These are phyloP conservation scores for Thraustotheca clavata DNA, from an alignment of 352 stramenopile genomes.

Conservation along the genomic window DNA sequence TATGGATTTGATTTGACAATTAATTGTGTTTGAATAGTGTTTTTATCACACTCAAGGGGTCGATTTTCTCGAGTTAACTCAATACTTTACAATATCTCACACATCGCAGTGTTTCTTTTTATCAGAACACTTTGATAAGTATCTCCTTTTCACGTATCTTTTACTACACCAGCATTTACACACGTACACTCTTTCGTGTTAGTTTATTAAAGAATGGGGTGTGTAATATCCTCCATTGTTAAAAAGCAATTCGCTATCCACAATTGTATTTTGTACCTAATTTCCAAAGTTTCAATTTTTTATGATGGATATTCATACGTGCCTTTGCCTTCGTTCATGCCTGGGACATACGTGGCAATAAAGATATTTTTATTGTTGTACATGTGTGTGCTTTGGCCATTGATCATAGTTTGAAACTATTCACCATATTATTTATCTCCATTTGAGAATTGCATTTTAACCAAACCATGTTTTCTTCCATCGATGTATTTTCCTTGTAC, in stretches of 20 bases:
- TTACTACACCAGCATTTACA: too few species aligned
- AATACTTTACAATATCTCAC: too few species aligned
- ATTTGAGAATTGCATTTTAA: conserved; percentile 89
- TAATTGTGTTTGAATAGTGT: too few species aligned
- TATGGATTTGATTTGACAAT: too few species aligned
- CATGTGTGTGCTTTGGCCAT: conserved; percentile 85
- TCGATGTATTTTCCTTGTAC: conserved; percentile 81
- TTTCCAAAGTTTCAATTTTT: conserved; percentile 76
- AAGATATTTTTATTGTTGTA: conserved; percentile 91
- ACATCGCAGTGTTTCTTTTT: too few species aligned
- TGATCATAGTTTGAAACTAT: conserved; percentile 76
- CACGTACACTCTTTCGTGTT: too few species aligned
- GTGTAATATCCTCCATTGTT: conserved; percentile 80
- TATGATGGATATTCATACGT: conserved; percentile 80
- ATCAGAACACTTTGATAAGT: too few species aligned
- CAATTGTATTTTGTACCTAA: conserved; percentile 82
- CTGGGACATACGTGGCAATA: conserved; percentile 66
- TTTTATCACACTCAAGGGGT: too few species aligned
- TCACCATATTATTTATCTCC: conserved; percentile 85
- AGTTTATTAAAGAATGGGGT: conserved; percentile 76
- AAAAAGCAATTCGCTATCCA: conserved; percentile 86
- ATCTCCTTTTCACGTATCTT: too few species aligned
- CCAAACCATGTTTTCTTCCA: conserved; percentile 72
- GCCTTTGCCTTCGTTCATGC: conserved; percentile 78
- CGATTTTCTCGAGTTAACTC: too few species aligned